Percentiles rank a stretch among this genome's conserved stretches.
Conservation (phyloP, 2,329 filamentous ascomycete species). For the Cordyceps javanica region DNA sequence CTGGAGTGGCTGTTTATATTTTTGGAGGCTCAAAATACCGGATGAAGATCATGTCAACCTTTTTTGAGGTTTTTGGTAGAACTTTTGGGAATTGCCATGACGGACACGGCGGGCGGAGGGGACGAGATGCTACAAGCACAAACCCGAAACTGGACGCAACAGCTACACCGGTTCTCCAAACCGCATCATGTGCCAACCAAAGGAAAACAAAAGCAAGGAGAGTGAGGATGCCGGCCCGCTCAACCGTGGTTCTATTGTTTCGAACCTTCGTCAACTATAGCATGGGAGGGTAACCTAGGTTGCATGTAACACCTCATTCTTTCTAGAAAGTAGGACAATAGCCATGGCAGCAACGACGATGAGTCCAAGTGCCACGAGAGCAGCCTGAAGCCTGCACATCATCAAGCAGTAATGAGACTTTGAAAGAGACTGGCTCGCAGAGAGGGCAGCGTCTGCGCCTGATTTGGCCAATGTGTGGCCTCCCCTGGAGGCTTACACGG, state of each 20-base stretch:
- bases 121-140: not conserved
- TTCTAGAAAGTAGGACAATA: slow-evolving; percentile 10
- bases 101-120: not conserved
- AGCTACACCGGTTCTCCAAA: not conserved
- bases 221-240: not conserved
- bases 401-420: not conserved
- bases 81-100: too few species aligned
- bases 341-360: not conserved
- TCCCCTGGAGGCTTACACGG: not conserved
- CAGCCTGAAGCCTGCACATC: not conserved
- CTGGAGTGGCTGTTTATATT: not conserved
- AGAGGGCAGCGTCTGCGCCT: not conserved
- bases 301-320: not conserved
- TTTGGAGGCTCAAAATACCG: not conserved
- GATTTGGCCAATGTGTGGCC: not conserved
- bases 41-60: not conserved
- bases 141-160: not conserved
- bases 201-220: not conserved
- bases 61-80: too few species aligned
- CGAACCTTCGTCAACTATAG: not conserved
- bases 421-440: not conserved
- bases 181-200: not conserved
- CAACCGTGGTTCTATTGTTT: not conserved
- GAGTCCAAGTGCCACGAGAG: not conserved
- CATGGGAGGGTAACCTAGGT: not conserved